Evolutionary conservation across 2,329 filamentous ascomycete species (phyloP).

Genomic region (Apiospora saccharicola): DNA sequence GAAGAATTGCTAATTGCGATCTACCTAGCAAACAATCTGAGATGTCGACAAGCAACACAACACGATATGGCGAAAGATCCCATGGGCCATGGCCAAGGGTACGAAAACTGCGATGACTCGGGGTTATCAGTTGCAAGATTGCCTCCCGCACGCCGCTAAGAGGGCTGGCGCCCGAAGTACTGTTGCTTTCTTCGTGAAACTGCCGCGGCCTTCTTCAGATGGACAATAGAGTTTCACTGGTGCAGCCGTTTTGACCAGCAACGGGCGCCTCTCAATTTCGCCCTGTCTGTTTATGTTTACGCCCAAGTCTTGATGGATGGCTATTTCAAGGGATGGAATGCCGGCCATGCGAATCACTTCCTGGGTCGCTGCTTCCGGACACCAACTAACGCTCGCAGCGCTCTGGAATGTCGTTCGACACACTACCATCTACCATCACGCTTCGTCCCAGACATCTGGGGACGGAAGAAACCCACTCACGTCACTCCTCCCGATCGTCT

Average conservation of each 20-base stretch:
- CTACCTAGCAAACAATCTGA: not conserved
- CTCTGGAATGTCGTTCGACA: constrained; percentile 17
- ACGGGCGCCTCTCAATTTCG: constrained; percentile 16
- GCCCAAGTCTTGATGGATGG: not conserved
- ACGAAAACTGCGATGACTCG: not conserved
- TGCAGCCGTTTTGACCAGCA: constrained; percentile 17
- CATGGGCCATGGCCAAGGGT: not conserved
- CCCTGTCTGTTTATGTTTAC: constrained; percentile 18
- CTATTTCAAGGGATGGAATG: constrained; percentile 15
- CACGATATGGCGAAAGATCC: not conserved
- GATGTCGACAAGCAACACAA: not conserved
- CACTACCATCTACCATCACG: not conserved
- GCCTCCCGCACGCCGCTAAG: constrained; percentile 2
- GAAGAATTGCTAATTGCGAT: not conserved
- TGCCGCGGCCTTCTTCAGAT: constrained; percentile 6
- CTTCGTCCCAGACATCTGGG: constrained; percentile 19
- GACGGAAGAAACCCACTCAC: constrained; percentile 12
- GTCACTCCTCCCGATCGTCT: not conserved
- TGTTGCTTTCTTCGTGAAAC: constrained; percentile 16
- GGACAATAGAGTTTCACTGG: constrained; percentile 15
- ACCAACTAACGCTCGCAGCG: not conserved
- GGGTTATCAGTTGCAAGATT: constrained; percentile 7
- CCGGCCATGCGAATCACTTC: not conserved
- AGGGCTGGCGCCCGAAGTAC: not conserved
- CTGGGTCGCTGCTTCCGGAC: not conserved